Evolutionary conservation across 2,329 filamentous ascomycete species (phyloP).

Genomic region (Beauveria sp.): DNA sequence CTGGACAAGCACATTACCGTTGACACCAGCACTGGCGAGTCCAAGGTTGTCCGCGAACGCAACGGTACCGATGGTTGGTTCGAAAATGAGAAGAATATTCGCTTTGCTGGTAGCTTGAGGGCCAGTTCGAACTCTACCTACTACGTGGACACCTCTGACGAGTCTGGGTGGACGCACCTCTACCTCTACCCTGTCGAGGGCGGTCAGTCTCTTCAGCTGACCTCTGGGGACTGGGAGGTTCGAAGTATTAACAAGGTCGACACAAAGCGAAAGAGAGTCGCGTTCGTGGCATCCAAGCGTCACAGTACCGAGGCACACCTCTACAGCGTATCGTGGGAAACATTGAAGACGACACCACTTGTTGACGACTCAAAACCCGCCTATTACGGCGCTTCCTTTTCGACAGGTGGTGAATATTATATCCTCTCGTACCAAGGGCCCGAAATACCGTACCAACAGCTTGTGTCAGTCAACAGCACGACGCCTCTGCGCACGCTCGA

Average conservation of each 20-base stretch:
- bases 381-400: conserved; percentile 59
- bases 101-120: conserved; percentile 43
- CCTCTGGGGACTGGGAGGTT: conserved; percentile 60
- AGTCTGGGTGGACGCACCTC: conserved; percentile 61
- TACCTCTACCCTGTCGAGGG: conserved; percentile 55
- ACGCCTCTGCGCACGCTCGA: conserved; percentile 50
- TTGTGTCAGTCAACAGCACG: conserved; percentile 50
- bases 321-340: conserved; percentile 56
- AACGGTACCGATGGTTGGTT: conserved; percentile 56
- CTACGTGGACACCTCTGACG: conserved; percentile 61
- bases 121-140: conserved; percentile 33
- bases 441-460: conserved; percentile 61
- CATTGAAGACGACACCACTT: conserved; percentile 46
- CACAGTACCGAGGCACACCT: conserved; percentile 62
- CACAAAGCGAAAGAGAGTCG: conserved; percentile 45
- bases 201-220: conserved; percentile 49
- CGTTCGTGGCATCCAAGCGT: conserved; percentile 57
- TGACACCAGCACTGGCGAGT: conserved; percentile 34
- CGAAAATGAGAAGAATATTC: conserved; percentile 49
- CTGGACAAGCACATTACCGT: conserved; percentile 54
- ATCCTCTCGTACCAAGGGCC: conserved; percentile 58
- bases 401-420: conserved; percentile 54
- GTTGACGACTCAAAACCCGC: conserved; percentile 53
- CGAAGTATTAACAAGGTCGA: conserved; percentile 52
- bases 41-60: conserved; percentile 37